A percentile compares a stretch with the other conserved stretches of the same genome.
phyloP scores from a whole-genome alignment of 1,284 basidiomycete species.

The Trametes pubescens region DNA sequence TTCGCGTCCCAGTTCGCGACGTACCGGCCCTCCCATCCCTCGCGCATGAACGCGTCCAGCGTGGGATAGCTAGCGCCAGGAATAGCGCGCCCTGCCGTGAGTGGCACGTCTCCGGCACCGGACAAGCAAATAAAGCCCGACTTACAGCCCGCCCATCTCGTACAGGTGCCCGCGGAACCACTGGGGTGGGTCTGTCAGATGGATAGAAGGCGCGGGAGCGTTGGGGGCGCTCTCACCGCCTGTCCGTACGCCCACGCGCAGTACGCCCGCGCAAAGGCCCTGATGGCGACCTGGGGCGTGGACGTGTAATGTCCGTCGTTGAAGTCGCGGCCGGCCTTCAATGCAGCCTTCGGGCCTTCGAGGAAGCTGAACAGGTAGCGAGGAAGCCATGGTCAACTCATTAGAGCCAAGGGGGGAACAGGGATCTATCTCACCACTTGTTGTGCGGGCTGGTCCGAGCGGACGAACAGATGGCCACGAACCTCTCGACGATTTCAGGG shows the following conservation, averaged over 20 bases:
- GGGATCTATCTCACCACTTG: slow-evolving; percentile 40
- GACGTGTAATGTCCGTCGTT: slow-evolving; percentile 46
- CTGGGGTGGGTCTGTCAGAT: slow-evolving; percentile 31
- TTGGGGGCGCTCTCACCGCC: slow-evolving; percentile 37
- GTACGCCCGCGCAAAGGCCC: slow-evolving; percentile 48
- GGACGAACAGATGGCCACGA: slow-evolving; percentile 47
- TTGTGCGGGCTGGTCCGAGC: slow-evolving; percentile 50
- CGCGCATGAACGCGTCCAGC: slow-evolving; percentile 42
- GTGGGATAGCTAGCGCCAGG: slow-evolving; percentile 40
- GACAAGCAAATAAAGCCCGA: slow-evolving; percentile 9
- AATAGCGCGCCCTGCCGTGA: background rate
- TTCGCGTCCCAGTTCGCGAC: slow-evolving; percentile 50
- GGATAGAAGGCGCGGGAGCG: background rate
- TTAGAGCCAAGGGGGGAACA: background rate
- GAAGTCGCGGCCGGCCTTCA: slow-evolving; percentile 47
- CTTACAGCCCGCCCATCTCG: slow-evolving; percentile 43
- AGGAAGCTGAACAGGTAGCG: slow-evolving; percentile 42
- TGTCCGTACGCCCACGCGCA: slow-evolving; percentile 51
- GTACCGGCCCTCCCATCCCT: slow-evolving; percentile 48
- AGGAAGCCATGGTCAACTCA: background rate
- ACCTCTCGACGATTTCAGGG: slow-evolving; percentile 48
- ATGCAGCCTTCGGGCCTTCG: slow-evolving; percentile 49
- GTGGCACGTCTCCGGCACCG: background rate
- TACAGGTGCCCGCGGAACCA: slow-evolving; percentile 48
- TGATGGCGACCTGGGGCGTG: slow-evolving; percentile 44